Evolutionary conservation across 352 stramenopile genomes (phyloP).

Genomic region (Lagenidium giganteum): DNA sequence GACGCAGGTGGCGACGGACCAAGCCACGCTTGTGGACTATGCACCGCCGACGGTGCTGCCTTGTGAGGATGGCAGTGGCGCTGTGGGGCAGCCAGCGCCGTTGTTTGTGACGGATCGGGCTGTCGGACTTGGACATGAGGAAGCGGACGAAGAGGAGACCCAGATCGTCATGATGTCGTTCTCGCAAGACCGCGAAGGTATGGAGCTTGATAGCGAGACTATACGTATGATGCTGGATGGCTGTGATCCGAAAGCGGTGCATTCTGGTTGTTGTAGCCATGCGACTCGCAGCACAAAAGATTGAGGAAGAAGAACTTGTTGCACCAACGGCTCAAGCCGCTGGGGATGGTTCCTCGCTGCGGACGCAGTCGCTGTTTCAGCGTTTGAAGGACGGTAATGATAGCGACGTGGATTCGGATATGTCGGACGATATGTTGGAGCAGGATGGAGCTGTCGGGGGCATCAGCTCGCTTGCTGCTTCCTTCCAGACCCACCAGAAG

Average conservation of each 20-base stretch:
- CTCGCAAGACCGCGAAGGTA: conserved; percentile 47
- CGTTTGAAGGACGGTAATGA: too few relatives aligned
- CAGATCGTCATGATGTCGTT: conserved; percentile 71
- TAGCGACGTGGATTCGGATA: conserved; percentile 44
- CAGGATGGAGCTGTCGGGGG: conserved; percentile 40
- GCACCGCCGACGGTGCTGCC: conserved; percentile 1
- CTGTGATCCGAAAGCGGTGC: too few relatives aligned
- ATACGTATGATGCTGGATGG: too few relatives aligned
- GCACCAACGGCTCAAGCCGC: conserved; percentile 6
- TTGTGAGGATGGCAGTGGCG: too few relatives aligned
- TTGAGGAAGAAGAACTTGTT: conserved; percentile 46
- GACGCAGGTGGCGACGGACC: conserved; percentile 22
- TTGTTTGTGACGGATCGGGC: conserved; percentile 36
- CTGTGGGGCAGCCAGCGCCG: conserved; percentile 11
- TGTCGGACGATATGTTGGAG: conserved; percentile 73
- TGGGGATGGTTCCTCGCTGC: too few relatives aligned
- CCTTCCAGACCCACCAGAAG: conserved; percentile 21
- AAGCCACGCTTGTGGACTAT: conserved; percentile 10
- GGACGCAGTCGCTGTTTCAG: too few relatives aligned
- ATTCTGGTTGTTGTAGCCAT: conserved; percentile 3
- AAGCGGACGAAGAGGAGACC: conserved; percentile 75
- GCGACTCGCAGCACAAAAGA: conserved; percentile 13
- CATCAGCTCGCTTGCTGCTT: conserved; percentile 49
- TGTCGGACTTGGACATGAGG: conserved; percentile 15
- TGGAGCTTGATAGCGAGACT: conserved; percentile 4